Evolutionary conservation across 148 eudicot genomes (phyloP).

Genomic region (Diospyros kaki): DNA sequence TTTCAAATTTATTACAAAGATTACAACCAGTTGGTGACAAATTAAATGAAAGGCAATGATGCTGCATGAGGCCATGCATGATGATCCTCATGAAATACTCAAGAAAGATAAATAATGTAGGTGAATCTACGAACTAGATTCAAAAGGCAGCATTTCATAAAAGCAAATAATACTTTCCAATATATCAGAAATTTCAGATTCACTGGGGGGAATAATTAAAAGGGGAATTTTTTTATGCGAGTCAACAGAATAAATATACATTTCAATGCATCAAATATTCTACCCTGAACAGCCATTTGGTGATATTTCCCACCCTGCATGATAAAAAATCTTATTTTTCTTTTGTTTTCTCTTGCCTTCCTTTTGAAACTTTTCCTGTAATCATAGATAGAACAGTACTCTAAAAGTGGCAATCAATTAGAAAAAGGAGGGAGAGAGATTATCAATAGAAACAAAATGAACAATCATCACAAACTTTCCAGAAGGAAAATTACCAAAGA

Average conservation of each 20-base stretch:
- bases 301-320: background rate
- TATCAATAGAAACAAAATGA: background rate
- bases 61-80: conserved; percentile 2
- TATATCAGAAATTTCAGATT: background rate
- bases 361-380: background rate
- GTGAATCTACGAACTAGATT: background rate
- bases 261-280: background rate
- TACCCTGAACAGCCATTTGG: background rate
- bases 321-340: background rate
- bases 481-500: conserved; percentile 57
- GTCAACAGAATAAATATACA: background rate
- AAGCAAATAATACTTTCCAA: background rate
- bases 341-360: background rate
- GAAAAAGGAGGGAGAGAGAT: background rate
- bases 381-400: background rate
- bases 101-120: background rate
- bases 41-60: background rate
- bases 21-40: background rate
- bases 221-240: background rate
- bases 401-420: background rate
- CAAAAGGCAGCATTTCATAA: conserved; percentile 8
- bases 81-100: background rate
- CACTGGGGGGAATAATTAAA: background rate
- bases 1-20: background rate
- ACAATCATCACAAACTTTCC: background rate